phyloP scores from a whole-genome alignment of 1,284 basidiomycete species.

The Cutaneotrichosporon spelunceum region DNA sequence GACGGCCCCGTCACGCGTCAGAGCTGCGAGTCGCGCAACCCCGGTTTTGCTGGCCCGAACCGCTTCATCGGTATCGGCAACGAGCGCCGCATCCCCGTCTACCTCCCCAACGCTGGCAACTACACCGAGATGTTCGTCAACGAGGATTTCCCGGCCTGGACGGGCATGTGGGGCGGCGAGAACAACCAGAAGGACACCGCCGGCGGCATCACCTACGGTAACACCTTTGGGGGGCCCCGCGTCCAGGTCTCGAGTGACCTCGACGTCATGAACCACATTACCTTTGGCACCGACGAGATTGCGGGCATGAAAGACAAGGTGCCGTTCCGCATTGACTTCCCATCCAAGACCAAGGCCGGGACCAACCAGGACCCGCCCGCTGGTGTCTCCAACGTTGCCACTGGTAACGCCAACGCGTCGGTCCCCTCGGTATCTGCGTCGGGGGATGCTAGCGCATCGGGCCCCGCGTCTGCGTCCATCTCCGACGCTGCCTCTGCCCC shows the following conservation, averaged over 20 bases:
- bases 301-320: background rate
- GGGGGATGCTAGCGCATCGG: background rate
- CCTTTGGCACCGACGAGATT: background rate
- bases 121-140: background rate
- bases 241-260: background rate
- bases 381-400: background rate
- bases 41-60: slow-evolving; percentile 9
- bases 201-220: background rate
- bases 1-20: slow-evolving; percentile 8
- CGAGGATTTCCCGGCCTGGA: slow-evolving; percentile 1
- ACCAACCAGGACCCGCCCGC: background rate
- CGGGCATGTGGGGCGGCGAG: slow-evolving; percentile 1
- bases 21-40: background rate
- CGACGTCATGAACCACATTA: background rate
- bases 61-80: background rate
- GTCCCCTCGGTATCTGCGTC: too few species aligned
- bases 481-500: background rate
- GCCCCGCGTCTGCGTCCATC: background rate
- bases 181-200: background rate
- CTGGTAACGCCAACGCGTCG: background rate
- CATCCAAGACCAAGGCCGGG: background rate
- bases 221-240: background rate
- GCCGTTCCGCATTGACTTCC: background rate
- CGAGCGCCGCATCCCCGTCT: slow-evolving; percentile 5
- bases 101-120: background rate